Percentiles rank a stretch among this genome's conserved stretches.
phyloP scores from a whole-genome alignment of 2,329 filamentous ascomycete genomes.

The Microdochium paspali region DNA sequence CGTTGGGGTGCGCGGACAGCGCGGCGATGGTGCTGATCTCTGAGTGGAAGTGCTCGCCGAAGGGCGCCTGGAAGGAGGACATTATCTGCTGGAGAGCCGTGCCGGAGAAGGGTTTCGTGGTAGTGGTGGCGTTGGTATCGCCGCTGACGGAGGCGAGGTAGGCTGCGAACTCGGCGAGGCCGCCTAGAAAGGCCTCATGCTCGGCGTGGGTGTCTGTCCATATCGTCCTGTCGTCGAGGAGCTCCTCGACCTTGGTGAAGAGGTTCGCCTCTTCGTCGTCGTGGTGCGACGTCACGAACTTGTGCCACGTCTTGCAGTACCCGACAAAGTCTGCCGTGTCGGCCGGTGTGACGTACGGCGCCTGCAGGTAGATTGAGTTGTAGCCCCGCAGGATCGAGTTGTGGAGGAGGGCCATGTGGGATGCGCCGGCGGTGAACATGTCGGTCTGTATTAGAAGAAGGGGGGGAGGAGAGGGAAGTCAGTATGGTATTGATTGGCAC shows the following conservation, averaged over 20 bases:
- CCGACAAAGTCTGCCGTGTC: conserved; percentile 48
- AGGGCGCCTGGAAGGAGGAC: conserved; percentile 37
- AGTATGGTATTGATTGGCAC: conserved; percentile 33
- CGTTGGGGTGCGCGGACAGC: conserved; percentile 38
- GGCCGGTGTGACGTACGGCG: conserved; percentile 35
- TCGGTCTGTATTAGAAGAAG: conserved; percentile 37
- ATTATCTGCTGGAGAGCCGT: conserved; percentile 37
- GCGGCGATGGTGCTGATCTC: conserved; percentile 42
- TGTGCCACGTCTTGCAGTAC: conserved; percentile 48
- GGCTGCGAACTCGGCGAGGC: conserved; percentile 38
- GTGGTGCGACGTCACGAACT: conserved; percentile 51
- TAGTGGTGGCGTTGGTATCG: too few relatives aligned
- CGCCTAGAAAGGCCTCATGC: conserved; percentile 42
- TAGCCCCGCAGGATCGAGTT: conserved; percentile 54
- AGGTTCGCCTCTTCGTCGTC: conserved; percentile 49
- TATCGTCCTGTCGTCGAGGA: conserved; percentile 38
- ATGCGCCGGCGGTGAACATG: conserved; percentile 48
- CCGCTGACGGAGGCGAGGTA: conserved; percentile 35
- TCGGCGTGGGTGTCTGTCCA: conserved; percentile 44
- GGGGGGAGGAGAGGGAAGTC: conserved; percentile 20
- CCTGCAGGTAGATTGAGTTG: conserved; percentile 55
- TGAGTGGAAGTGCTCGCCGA: conserved; percentile 45
- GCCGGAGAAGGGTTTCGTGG: too few relatives aligned
- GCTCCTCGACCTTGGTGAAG: conserved; percentile 43
- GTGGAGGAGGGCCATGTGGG: conserved; percentile 53